Conservation (phyloP, 805 yeast genomes). For the Ogataea polymorpha region DNA sequence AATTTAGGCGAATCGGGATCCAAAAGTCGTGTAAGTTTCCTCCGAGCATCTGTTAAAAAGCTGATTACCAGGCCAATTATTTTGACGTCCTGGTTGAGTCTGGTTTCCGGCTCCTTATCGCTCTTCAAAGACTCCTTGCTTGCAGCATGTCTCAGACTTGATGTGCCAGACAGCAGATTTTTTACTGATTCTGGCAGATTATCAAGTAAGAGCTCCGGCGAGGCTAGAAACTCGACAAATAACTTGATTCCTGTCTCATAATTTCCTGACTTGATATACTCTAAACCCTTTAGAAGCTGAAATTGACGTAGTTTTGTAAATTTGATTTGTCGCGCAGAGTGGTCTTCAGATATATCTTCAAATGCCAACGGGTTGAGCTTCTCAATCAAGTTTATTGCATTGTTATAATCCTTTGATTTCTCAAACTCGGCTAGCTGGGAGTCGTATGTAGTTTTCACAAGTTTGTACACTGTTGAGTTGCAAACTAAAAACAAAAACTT, state of each 20-base stretch:
- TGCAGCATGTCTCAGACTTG: constrained; percentile 1
- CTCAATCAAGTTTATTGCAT: constrained; percentile 43
- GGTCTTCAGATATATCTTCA: constrained; percentile 9
- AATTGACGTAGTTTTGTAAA: constrained; percentile 40
- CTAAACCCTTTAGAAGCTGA: constrained; percentile 39
- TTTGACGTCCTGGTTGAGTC: constrained; percentile 35
- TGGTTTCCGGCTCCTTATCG: background rate
- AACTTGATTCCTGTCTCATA: constrained; percentile 38
- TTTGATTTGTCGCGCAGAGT: constrained; percentile 30
- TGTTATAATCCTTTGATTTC: constrained; percentile 31
- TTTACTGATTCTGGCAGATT: constrained; percentile 39
- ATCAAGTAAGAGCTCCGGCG: constrained; percentile 50
- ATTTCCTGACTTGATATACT: constrained; percentile 29
- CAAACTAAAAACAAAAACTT: constrained; percentile 32
- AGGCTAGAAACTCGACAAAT: constrained; percentile 55
- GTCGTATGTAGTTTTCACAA: constrained; percentile 28
- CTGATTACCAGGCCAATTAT: constrained; percentile 38
- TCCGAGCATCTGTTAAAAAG: constrained; percentile 50
- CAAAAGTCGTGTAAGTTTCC: constrained; percentile 43
- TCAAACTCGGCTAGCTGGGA: constrained; percentile 35
- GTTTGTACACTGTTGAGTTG: constrained; percentile 25
- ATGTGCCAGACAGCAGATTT: constrained; percentile 6
- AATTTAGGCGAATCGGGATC: constrained; percentile 34
- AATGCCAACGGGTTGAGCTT: constrained; percentile 29
- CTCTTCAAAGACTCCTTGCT: constrained; percentile 12